Percentiles rank a stretch among this genome's conserved stretches.
Evolutionary conservation across 1,284 basidiomycete genomes (phyloP).

Genomic region (Tilletia indica): DNA sequence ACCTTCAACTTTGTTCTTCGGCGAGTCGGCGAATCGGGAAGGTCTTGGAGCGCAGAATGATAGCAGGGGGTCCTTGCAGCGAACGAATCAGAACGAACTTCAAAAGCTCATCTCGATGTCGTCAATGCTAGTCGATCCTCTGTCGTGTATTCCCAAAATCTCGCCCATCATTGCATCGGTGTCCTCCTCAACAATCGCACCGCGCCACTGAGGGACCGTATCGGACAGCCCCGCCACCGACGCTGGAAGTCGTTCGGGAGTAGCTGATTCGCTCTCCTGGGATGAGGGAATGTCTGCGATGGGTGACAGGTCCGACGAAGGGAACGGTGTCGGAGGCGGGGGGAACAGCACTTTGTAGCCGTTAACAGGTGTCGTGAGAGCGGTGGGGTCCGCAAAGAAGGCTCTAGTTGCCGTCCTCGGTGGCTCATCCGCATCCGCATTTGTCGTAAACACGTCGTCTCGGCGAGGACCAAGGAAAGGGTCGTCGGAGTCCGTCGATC

Average conservation of each 20-base stretch:
- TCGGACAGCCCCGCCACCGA: too few species aligned
- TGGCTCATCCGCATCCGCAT: neutral
- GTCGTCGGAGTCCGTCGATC: neutral
- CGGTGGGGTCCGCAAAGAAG: neutral
- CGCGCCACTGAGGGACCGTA: neutral
- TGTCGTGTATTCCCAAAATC: neutral
- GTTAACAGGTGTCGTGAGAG: constrained; percentile 6
- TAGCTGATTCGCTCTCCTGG: neutral
- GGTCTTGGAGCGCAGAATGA: too few species aligned
- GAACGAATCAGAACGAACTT: neutral
- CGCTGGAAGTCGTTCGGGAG: too few species aligned
- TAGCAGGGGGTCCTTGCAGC: too few species aligned
- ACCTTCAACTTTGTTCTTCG: too few species aligned
- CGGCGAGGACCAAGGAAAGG: neutral
- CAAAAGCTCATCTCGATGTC: constrained; percentile 13
- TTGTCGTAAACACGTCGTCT: neutral
- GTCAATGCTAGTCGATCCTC: neutral
- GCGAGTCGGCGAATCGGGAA: too few species aligned
- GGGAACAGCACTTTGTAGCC: constrained; percentile 4
- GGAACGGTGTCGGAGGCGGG: neutral
- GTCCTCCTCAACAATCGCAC: constrained; percentile 6
- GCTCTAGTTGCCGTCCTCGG: neutral
- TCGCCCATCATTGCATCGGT: neutral
- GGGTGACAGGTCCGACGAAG: neutral
- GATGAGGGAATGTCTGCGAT: neutral